Percentiles rank a stretch among this genome's conserved stretches.
phyloP scores from a whole-genome alignment of 1,284 basidiomycete genomes.

The Mycosarcoma mackinlayi region DNA sequence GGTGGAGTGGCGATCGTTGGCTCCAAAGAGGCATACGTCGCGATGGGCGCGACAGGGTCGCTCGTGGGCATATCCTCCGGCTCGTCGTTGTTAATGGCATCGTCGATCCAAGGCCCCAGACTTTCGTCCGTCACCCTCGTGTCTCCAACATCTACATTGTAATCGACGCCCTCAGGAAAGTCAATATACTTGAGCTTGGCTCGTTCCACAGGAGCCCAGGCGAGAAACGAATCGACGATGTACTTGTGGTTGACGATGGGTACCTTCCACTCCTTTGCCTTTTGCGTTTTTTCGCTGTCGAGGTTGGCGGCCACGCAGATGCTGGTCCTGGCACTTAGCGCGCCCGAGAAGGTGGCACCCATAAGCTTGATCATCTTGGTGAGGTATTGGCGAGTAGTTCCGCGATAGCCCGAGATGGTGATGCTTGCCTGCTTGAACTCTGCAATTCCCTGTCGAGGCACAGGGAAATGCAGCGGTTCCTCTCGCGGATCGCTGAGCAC shows the following conservation, averaged over 20 bases:
- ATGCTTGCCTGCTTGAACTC: conserved; percentile 73
- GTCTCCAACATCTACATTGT: conserved; percentile 27
- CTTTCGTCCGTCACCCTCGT: conserved; percentile 42
- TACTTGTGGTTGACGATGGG: conserved; percentile 87
- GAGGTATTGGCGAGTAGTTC: conserved; percentile 83
- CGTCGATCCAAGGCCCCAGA: conserved; percentile 44
- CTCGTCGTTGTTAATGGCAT: conserved; percentile 45
- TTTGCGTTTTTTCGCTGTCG: conserved; percentile 78
- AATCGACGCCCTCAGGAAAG: conserved; percentile 37
- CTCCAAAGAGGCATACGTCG: conserved; percentile 6
- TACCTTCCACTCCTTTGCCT: conserved; percentile 82
- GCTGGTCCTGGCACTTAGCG: conserved; percentile 77
- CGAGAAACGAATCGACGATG: conserved; percentile 83
- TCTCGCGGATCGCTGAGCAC: conserved; percentile 77
- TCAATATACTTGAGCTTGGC: conserved; percentile 49
- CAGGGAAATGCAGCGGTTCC: conserved; percentile 75
- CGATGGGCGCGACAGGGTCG: conserved; percentile 17
- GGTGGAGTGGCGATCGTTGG: neutral
- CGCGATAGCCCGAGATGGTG: conserved; percentile 88
- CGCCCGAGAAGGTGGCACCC: conserved; percentile 83
- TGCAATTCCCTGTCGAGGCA: conserved; percentile 70
- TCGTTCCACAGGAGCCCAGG: conserved; percentile 34
- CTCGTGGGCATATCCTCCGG: conserved; percentile 36
- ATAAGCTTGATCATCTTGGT: conserved; percentile 81
- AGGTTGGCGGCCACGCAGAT: conserved; percentile 85